These are phyloP conservation scores for Yamadazyma diddensiae DNA, from an alignment of 1,139 yeast genomes.

Conservation along the genomic window DNA sequence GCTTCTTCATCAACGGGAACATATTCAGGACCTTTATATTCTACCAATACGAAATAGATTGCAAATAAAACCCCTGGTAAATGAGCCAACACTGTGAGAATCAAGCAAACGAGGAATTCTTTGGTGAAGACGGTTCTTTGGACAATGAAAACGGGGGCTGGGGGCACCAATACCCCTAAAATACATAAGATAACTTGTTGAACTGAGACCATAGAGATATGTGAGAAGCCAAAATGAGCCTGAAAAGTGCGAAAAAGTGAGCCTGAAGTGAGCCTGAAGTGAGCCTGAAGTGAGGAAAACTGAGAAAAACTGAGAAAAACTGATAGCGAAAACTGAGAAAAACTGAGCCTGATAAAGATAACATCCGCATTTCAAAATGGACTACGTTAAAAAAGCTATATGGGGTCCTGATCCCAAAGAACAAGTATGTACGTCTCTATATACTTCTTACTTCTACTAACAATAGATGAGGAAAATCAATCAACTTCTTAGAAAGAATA, in stretches of 20 bases:
- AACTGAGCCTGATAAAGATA: too few species aligned
- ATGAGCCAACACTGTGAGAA: slow-evolving; percentile 39
- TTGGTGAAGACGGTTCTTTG: slow-evolving; percentile 29
- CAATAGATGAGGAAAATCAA: slow-evolving; percentile 75
- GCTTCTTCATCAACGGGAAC: slow-evolving; percentile 22
- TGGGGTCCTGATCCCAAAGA: slow-evolving; percentile 98
- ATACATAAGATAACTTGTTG: slow-evolving; percentile 40
- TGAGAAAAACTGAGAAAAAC: too few species aligned
- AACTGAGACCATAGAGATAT: slow-evolving; percentile 27
- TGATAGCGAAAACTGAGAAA: too few species aligned
- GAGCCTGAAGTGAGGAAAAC: too few species aligned
- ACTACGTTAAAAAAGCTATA: slow-evolving; percentile 68
- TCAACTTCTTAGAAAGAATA: slow-evolving; percentile 76
- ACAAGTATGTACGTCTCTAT: slow-evolving; percentile 47
- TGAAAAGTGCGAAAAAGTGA: too few species aligned
- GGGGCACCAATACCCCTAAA: slow-evolving; percentile 37
- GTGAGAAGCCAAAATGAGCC: too few species aligned
- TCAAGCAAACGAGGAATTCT: slow-evolving; percentile 32
- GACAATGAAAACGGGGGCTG: slow-evolving; percentile 36
- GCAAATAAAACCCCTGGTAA: slow-evolving; percentile 37
- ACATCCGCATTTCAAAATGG: slow-evolving; percentile 7
- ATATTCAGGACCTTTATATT: slow-evolving; percentile 22
- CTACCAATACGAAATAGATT: slow-evolving; percentile 29
- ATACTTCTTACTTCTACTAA: slow-evolving; percentile 17
- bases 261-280: too few species aligned